These are phyloP conservation scores for Candida cerambycidarum DNA, from an alignment of 805 yeast genomes.

Conservation along the genomic window DNA sequence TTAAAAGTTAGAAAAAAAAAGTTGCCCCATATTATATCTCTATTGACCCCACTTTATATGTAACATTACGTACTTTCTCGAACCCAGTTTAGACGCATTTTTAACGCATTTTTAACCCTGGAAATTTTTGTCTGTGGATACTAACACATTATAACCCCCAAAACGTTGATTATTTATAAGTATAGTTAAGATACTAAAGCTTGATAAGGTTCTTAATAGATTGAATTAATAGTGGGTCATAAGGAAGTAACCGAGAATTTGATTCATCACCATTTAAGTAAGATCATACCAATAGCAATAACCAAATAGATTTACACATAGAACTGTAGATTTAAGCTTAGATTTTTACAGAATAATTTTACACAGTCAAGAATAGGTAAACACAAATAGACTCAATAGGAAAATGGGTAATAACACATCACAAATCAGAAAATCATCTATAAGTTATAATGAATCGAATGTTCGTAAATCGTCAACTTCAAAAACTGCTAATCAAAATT, in stretches of 20 bases:
- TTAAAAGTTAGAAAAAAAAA: too few species aligned
- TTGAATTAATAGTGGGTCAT: too few species aligned
- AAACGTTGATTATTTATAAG: not conserved
- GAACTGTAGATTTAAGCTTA: too few species aligned
- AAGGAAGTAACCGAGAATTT: too few species aligned
- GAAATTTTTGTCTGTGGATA: conserved; percentile 1
- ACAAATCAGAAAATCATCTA: conserved; percentile 14
- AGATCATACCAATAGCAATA: not conserved
- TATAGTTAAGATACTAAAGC: not conserved
- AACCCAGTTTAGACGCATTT: conserved; percentile 3
- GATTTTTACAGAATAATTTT: too few species aligned
- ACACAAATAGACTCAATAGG: too few species aligned
- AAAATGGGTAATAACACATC: conserved; percentile 22
- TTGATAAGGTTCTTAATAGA: too few species aligned
- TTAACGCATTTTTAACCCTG: conserved; percentile 2
- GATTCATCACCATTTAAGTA: too few species aligned
- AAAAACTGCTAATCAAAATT: conserved; percentile 13
- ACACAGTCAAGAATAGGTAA: too few species aligned
- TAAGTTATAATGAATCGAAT: conserved; percentile 15
- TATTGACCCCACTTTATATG: conserved; percentile 1
- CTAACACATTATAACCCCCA: not conserved
- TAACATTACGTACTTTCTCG: conserved; percentile 1
- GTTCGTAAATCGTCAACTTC: conserved; percentile 15
- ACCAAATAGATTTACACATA: not conserved
- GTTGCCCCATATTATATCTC: conserved; percentile 1